Conservation (phyloP, 169 alveolate species). For the Plasmodium blacklocki region DNA sequence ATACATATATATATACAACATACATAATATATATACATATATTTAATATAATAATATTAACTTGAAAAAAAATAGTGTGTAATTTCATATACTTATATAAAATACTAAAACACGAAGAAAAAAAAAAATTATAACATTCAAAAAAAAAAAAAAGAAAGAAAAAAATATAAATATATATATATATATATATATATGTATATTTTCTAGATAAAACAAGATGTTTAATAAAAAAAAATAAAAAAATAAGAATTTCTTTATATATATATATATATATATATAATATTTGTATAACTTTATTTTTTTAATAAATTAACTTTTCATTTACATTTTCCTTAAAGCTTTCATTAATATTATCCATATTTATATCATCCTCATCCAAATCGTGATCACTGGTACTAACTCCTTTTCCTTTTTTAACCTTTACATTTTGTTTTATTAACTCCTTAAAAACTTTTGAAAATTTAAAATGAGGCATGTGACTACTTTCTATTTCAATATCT, state of each 20-base stretch:
- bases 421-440: slow-evolving; percentile 52
- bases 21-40: neutral
- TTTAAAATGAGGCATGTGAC: slow-evolving; percentile 73
- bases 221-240: slow-evolving; percentile 14
- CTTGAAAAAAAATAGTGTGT: slow-evolving; percentile 20
- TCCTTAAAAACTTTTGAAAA: slow-evolving; percentile 63
- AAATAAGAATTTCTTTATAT: neutral
- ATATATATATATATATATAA: no score
- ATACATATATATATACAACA: neutral
- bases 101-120: no score
- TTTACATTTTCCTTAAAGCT: slow-evolving; percentile 65
- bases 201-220: slow-evolving; percentile 1
- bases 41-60: neutral
- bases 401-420: slow-evolving; percentile 26
- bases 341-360: slow-evolving; percentile 69
- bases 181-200: slow-evolving; percentile 2
- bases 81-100: slow-evolving; percentile 1
- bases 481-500: slow-evolving; percentile 62
- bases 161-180: neutral
- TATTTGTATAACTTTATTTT: neutral
- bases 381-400: slow-evolving; percentile 19
- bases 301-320: slow-evolving; percentile 62
- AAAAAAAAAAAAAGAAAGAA: no score
- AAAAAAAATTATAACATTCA: no score
- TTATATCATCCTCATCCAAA: slow-evolving; percentile 39